Evolutionary conservation across 768 basidiomycete genomes (phyloP), one percentile per base, ranked within the genome.

Genomic region (Candolleomyces aberdarensis): DNA sequence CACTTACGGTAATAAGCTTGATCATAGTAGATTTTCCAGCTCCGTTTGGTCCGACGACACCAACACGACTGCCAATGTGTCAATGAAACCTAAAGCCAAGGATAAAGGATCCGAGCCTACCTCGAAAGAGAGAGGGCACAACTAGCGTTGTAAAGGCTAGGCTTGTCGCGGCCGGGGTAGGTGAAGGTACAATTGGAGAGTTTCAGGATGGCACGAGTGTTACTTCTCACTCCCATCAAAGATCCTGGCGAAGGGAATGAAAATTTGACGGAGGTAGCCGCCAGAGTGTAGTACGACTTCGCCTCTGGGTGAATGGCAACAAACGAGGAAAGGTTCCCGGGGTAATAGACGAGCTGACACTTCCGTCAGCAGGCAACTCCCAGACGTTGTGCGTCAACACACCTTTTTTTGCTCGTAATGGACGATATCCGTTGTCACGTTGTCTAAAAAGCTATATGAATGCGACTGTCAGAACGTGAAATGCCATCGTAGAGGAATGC

Each of bases 381-480:
- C 20, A 36, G 26, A 53, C 49, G 65, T 63, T 57, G 64, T 49
- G 55, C 59, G 62, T 26, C 41, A 47, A 51, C 66, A 64, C 62
- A 85, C 90, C 82, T 95, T 96, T 80, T 98, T 98, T 58, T 78
- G 77, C 78, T 97, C 95, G 77, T 97, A 98, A 79, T 97, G 96
- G 64, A 98, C 94, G 69, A 98, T 94, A 75, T 98, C 95, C 65
- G 96, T 93, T 61, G 95, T 96, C 58, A 97, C 87, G 75, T 91
- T 88, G 78, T 98, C 96, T 68, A 98, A 80, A 80, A 98, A 98
- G 61, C 91, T 92, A 11, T 11, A 36, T 36, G 59, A 44, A 39
- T 9, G 51, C 5, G 8, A 31, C 17, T 19, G 57, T 44, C 43
- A 56, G 26, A 20, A 3, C 10, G 13, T 13, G 11, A 39, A 17